These are phyloP conservation scores for Stephanodiscus triporus DNA, from an alignment of 108 stramenopile genomes.

Conservation along the genomic window DNA sequence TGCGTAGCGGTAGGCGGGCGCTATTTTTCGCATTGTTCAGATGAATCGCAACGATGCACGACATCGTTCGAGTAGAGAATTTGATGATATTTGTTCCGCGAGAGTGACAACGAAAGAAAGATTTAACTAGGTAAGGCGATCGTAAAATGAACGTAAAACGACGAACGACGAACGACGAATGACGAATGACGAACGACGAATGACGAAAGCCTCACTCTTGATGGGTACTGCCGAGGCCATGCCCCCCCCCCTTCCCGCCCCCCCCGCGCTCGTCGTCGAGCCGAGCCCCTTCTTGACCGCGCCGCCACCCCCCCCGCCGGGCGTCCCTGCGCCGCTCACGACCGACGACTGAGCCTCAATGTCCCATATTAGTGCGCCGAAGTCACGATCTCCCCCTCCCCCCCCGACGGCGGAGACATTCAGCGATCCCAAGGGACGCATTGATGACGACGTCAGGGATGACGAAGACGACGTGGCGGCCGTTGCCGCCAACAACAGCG, in stretches of 20 bases:
- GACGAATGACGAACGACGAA: neutral
- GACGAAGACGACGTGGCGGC: neutral
- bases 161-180: too few relatives aligned
- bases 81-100: too few relatives aligned
- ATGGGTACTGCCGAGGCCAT: constrained; percentile 28
- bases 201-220: constrained; percentile 31
- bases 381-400: constrained; percentile 67
- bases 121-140: too few relatives aligned
- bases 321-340: constrained; percentile 10
- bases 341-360: constrained; percentile 44
- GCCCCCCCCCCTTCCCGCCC: constrained; percentile 14
- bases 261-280: constrained; percentile 14
- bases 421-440: neutral
- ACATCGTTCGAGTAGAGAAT: too few relatives aligned
- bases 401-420: neutral
- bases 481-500: neutral
- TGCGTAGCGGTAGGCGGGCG: constrained; percentile 44
- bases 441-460: neutral
- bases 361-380: constrained; percentile 77
- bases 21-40: constrained; percentile 5
- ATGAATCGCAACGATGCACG: too few relatives aligned
- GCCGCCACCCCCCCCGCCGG: constrained; percentile 7
- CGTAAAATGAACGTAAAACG: too few relatives aligned
- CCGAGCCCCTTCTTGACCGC: constrained; percentile 9
- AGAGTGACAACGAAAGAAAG: too few relatives aligned